phyloP scores from a whole-genome alignment of 495 filamentous ascomycete genomes.

The Elasticomyces elasticus region DNA sequence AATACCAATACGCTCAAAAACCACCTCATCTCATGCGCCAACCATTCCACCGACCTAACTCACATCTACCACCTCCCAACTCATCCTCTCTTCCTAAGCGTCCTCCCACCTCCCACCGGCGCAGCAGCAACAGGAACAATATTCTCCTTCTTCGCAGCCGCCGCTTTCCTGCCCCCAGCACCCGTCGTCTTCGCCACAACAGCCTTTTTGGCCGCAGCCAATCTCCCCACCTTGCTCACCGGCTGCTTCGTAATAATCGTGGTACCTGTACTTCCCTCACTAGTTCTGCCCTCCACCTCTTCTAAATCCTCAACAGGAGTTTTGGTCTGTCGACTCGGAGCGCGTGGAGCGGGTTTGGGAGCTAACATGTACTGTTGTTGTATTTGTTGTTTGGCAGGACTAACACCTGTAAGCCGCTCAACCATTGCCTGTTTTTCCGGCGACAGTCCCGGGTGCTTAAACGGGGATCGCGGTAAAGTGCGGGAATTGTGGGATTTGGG shows the following conservation, averaged over 20 bases:
- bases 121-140: conserved; percentile 3
- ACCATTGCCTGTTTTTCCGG: conserved; percentile 39
- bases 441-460: conserved; percentile 37
- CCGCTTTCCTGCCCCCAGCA: not conserved
- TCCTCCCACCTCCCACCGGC: conserved; percentile 13
- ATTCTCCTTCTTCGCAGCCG: conserved; percentile 14
- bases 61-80: not conserved
- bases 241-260: conserved; percentile 20
- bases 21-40: too few relatives aligned
- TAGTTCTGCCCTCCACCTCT: not conserved
- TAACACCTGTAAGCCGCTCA: conserved; percentile 45
- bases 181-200: not conserved
- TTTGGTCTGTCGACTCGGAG: conserved; percentile 13
- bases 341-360: conserved; percentile 7
- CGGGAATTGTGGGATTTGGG: conserved; percentile 74
- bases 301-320: not conserved
- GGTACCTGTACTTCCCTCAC: conserved; percentile 19
- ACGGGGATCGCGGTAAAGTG: conserved; percentile 51
- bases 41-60: too few relatives aligned
- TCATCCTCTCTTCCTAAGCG: conserved; percentile 18
- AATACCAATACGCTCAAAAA: too few relatives aligned
- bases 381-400: conserved; percentile 19
- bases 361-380: conserved; percentile 1
- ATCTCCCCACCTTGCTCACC: not conserved
- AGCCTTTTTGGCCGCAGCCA: conserved; percentile 4